Base-by-base conservation (phyloP, 768 basidiomycete species). In the Leccinum fibrillosum region DNA sequence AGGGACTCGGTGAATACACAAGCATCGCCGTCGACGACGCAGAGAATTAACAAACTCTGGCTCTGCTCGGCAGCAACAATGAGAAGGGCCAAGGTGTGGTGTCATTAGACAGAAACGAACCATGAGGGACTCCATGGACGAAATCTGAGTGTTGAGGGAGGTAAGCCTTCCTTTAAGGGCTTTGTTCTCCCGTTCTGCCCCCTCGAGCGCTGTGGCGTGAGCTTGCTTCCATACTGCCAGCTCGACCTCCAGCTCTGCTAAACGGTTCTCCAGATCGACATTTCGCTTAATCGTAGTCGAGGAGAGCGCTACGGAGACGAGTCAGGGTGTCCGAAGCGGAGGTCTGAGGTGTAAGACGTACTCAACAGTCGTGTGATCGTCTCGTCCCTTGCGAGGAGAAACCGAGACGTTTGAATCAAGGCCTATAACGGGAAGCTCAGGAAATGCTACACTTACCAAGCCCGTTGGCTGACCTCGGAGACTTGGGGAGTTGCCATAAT, bases 11-110 rank as follows among this genome's bases (percentile, higher is more conserved):
- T 76, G 75, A 92, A 91, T 63, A 89, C 74, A 61, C 83, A 83
- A 50, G 82, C 81, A 68, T 90, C 84, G 39, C 87, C 89, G 64
- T 91, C 86, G 65, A 92, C 79, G 62, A 88, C 81, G 66, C 88
- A 89, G 62, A 89, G 79, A 58, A 91, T 85, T 64, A 90, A 80
- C 45, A 87, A 82, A 62, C 81, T 79, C 72, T 85, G 83, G 62
- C 77, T 82, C 85, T 88, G 71, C 56, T 56, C 53, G 19, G 50
- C 45, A 44, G 25, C 3, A 32, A 59, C 4, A 28, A 44, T 62
- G 56, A 65, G 49, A 55, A 45, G 5, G 23, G 23, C 23, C 23
- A 23, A 23, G 23, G 23, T 25, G 7, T 32, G 1, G 15, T 35
- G 44, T 9, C 21, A 32, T 28, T 28, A 3, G 35, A 52, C 3